Base-by-base conservation (phyloP, 2,329 filamentous ascomycete genomes). In the Stagonosporopsis cucurbitacearum region DNA sequence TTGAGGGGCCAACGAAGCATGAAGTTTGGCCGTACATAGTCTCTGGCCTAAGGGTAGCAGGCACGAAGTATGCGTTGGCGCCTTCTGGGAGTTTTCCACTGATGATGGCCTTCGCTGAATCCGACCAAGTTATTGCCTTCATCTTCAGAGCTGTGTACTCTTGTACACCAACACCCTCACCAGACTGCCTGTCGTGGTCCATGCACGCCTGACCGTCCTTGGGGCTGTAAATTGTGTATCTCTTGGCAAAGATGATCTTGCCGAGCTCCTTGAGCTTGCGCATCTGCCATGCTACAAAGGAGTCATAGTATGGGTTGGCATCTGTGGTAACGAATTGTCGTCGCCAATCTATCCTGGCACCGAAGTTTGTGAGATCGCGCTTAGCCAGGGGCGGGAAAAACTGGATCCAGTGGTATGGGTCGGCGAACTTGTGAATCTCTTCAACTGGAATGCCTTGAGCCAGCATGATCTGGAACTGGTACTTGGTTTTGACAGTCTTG, bases 1-100 rank as follows among this genome's bases (percentile, higher is more conserved):
- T 89, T 72, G 89, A 90, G 9, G 95, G 94, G 3, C 92, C 91
- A 43, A 99, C 91, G 67, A 98, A 99, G 75, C 93, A 96, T 79
- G 91, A 96, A 4, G 88, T 96, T 78, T 98, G 95, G 36, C 96
- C 96, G 74, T 98, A 99, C 94, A 99, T 98, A 32, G 95, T 99
- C 82, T 99, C 95, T 2, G 95, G 92, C 59, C 95, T 85, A 23
- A 99, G 84, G 51, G 95, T 98, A 15, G 95, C 95, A 12, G 95
- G 90, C 12, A 98, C 86, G 69, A 98, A 89, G 80, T 89, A 98
- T 53, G 97, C 88, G 59, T 89, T 89, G 41, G 91, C 88, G 62
- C 85, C 87, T 32, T 87, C 83, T 6, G 94, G 90, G 4, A 98
- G 79, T 79, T 94, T 95, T 62, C 86, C 88, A 73, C 88, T 84